Conservation (phyloP, 768 basidiomycete genomes). For the Myochromella boudieri region DNA sequence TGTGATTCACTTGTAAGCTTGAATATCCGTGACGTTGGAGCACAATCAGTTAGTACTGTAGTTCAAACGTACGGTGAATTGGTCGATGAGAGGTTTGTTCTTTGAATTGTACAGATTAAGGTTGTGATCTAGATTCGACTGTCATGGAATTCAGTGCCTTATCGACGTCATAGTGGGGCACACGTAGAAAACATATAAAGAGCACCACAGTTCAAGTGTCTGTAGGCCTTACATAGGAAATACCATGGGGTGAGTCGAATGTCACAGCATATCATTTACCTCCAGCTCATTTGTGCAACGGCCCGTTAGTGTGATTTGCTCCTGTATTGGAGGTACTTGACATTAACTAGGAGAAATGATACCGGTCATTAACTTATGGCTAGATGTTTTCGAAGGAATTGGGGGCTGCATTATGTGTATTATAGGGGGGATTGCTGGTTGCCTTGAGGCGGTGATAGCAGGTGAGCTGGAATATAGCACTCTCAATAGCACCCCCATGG, state of each 20-base stretch:
- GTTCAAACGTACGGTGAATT: too few species aligned
- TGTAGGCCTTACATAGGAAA: too few species aligned
- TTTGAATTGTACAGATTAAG: too few species aligned
- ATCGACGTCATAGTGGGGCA: constrained; percentile 4
- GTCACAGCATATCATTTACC: background rate
- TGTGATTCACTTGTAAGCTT: too few species aligned
- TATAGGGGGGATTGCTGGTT: constrained; percentile 37
- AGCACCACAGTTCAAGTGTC: too few species aligned
- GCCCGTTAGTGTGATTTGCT: constrained; percentile 12
- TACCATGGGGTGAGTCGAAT: constrained; percentile 11
- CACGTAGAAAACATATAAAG: too few species aligned
- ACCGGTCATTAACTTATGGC: background rate
- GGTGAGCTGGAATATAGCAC: constrained; percentile 26
- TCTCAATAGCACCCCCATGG: background rate
- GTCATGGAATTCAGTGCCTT: background rate
- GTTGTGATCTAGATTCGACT: too few species aligned
- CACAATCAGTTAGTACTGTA: too few species aligned
- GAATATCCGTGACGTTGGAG: too few species aligned
- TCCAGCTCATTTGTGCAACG: background rate
- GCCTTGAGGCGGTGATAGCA: constrained; percentile 46
- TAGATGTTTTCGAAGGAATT: constrained; percentile 43
- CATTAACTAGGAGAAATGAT: background rate
- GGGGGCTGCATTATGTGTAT: constrained; percentile 41
- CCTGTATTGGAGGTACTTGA: constrained; percentile 31
- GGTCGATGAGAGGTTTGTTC: too few species aligned